Conservation (phyloP, 208 protist genomes). For the Crithidia thermophila region DNA sequence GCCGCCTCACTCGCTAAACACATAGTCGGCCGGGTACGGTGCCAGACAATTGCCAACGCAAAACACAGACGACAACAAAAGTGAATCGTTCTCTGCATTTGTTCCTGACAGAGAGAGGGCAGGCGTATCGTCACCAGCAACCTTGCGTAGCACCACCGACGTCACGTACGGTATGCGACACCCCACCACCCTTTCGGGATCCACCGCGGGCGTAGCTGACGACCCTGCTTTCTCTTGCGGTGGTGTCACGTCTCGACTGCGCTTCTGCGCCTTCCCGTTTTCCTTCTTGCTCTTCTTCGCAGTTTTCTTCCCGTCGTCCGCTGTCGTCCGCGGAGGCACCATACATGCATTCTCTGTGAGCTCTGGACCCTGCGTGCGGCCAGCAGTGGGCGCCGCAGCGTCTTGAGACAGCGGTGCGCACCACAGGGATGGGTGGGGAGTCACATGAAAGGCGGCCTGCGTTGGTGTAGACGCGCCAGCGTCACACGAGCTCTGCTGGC, state of each 20-base stretch:
- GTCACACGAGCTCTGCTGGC: too few relatives aligned
- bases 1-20: not conserved
- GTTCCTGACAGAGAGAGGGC: too few relatives aligned
- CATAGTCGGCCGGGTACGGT: constrained; percentile 14
- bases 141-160: not conserved
- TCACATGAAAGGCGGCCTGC: not conserved
- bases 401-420: not conserved
- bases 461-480: not conserved
- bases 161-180: constrained; percentile 26
- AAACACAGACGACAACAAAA: not conserved
- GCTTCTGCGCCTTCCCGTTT: not conserved
- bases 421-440: not conserved
- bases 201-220: too few relatives aligned
- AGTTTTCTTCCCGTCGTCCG: too few relatives aligned
- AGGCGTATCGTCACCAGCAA: not conserved
- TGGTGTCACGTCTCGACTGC: not conserved
- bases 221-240: not conserved
- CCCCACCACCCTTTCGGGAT: too few relatives aligned
- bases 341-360: too few relatives aligned
- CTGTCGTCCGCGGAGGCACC: too few relatives aligned
- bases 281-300: too few relatives aligned
- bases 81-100: too few relatives aligned
- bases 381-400: too few relatives aligned
- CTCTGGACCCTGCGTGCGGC: too few relatives aligned
- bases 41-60: constrained; percentile 14